phyloP scores from a whole-genome alignment of 257 asterid species.

The Ajuga chamaepitys region DNA sequence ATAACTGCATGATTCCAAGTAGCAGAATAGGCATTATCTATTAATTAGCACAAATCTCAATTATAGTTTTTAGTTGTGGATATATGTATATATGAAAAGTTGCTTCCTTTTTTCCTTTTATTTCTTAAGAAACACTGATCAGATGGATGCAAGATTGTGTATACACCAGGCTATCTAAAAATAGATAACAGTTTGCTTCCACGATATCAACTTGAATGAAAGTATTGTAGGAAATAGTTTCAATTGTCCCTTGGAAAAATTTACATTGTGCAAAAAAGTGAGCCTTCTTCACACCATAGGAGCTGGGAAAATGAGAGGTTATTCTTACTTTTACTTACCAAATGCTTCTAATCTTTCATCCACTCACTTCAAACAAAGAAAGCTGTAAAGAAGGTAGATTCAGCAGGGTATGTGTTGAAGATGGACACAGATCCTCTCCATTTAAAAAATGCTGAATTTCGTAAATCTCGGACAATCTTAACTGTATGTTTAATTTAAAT shows the following conservation, averaged over 20 bases:
- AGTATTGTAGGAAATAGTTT: not conserved
- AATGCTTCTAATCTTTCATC: not conserved
- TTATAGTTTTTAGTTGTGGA: not conserved
- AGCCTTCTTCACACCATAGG: not conserved
- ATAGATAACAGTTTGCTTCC: not conserved
- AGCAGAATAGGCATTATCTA: constrained; percentile 13
- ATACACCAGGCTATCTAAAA: constrained; percentile 2
- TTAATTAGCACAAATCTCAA: constrained; percentile 3
- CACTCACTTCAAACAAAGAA: not conserved
- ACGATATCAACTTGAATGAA: not conserved
- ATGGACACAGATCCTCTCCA: not conserved
- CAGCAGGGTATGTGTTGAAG: too few species aligned
- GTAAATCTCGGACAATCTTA: too few species aligned
- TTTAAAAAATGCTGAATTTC: too few species aligned
- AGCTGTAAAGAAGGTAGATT: not conserved
- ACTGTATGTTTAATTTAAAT: too few species aligned
- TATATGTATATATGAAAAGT: constrained; percentile 14
- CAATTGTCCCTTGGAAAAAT: too few species aligned
- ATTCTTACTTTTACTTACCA: not conserved
- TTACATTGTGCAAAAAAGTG: too few species aligned
- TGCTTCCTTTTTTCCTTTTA: not conserved
- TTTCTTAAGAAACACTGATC: constrained; percentile 7
- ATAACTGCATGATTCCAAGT: constrained; percentile 16
- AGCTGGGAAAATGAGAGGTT: not conserved
- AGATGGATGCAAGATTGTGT: not conserved